Base-by-base conservation (phyloP, 1,284 basidiomycete species). In the Cystobasidium pallidum region DNA sequence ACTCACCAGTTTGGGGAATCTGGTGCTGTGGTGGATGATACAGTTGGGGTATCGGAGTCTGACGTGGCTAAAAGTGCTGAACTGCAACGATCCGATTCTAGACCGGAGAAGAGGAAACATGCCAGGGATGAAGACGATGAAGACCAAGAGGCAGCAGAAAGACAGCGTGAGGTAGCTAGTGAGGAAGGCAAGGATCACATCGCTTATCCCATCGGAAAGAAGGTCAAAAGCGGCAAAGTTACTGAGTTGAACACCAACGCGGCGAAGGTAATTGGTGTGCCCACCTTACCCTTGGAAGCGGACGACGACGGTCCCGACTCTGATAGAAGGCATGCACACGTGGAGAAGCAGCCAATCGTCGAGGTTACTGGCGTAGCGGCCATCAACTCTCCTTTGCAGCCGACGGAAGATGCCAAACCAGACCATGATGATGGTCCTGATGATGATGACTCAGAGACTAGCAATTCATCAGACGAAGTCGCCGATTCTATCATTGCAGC, bases 111-210 rank as follows among this genome's bases (percentile, higher is more conserved):
- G 58, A 47, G 59, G 61, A 66, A 45, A 49, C 55, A 59, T 17
- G 45, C 15, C 4, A 57, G 73, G 17, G 64, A 66, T 17, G 58
- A 62, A 34, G 79, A 77, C 21, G 83, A 82, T 51, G 83, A 83
- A 63, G 80, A 8, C 11, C 43, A 80, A 72, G 79, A 81, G 68
- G 79, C 81, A 62, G 72, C 81, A 62, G 72, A 80, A 81, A 72
- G 78, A 79, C 72, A 81, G 82, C 68, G 79, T 79, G 36, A 78
- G 80, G 59, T 80, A 78, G 55, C 80, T 30, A 58, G 64, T 43
- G 52, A 70, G 57, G 66, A 74, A 66, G 65, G 36, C 30, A 39
- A 39, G 21, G 26, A 64, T n/a, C 28, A 26, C 13, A 30, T 32
- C 24, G 26, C 15, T 32, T 43, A 64, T 64, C 62, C 70, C 10